Conservation (phyloP, 345 rosid species). For the Citrus medica region DNA sequence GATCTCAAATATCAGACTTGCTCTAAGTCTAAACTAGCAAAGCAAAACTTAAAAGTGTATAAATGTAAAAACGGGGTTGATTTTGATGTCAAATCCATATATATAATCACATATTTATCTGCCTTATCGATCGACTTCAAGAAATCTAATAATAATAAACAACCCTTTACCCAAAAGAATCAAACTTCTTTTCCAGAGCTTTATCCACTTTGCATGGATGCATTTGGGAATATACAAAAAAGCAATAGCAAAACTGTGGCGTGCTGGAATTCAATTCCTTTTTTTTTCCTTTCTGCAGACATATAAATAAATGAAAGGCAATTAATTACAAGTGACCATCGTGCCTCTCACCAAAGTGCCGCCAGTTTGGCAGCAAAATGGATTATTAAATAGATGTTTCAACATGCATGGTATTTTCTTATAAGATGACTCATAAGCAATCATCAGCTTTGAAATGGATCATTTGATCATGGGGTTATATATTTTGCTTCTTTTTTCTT, state of each 20-base stretch:
- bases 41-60: not conserved
- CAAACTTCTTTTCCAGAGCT: no score
- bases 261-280: not conserved
- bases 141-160: not conserved
- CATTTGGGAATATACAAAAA: not conserved
- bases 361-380: conserved; percentile 13
- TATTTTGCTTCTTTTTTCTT: no score
- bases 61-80: no score
- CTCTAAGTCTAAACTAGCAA: no score
- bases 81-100: not conserved
- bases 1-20: no score
- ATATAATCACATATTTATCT: not conserved
- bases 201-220: not conserved
- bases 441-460: not conserved
- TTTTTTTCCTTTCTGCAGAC: not conserved
- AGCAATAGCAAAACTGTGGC: not conserved
- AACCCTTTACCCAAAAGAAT: not conserved
- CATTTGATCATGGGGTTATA: no score
- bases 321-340: not conserved
- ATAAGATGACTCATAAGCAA: not conserved
- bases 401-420: not conserved
- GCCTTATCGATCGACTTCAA: not conserved
- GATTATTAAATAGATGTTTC: not conserved
- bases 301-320: not conserved
- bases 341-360: not conserved